Evolutionary conservation across 164 flowering plant genomes (phyloP).

Genomic region (Kingdonia uniflora): DNA sequence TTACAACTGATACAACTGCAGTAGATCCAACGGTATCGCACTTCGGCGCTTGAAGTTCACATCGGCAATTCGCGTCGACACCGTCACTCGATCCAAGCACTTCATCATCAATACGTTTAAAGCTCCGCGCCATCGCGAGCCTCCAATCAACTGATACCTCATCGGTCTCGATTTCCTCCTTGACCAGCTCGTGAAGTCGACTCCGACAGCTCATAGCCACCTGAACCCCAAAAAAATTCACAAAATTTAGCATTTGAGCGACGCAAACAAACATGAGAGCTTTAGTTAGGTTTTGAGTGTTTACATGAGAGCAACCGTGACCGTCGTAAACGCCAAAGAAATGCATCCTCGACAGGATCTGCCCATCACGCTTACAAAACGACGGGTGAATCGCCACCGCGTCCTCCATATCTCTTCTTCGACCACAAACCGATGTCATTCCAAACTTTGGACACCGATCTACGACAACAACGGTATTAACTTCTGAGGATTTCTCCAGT

Average conservation of each 20-base stretch:
- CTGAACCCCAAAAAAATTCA: slow-evolving; percentile 20
- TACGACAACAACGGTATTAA: background rate
- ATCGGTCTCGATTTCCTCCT: slow-evolving; percentile 39
- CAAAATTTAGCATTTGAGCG: background rate
- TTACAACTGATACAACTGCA: slow-evolving; percentile 68
- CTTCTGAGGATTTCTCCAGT: background rate
- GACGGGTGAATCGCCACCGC: slow-evolving; percentile 45
- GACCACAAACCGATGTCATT: slow-evolving; percentile 56
- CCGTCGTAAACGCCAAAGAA: slow-evolving; percentile 85
- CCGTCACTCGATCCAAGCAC: slow-evolving; percentile 16
- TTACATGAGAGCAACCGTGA: slow-evolving; percentile 93
- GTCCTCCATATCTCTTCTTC: slow-evolving; percentile 78
- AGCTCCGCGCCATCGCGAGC: slow-evolving; percentile 42
- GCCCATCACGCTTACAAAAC: slow-evolving; percentile 14
- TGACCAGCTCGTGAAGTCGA: slow-evolving; percentile 56
- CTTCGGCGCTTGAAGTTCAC: slow-evolving; percentile 66
- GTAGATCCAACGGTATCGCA: slow-evolving; percentile 93
- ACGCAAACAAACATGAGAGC: background rate
- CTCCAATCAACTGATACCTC: slow-evolving; percentile 30
- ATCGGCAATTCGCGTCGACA: slow-evolving; percentile 38
- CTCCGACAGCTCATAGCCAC: slow-evolving; percentile 73
- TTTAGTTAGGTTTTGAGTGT: background rate
- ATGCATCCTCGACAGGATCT: slow-evolving; percentile 20
- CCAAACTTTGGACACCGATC: slow-evolving; percentile 30
- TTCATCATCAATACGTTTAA: slow-evolving; percentile 59